Conservation (phyloP, 805 yeast species). For the Yarrowia porcina region DNA sequence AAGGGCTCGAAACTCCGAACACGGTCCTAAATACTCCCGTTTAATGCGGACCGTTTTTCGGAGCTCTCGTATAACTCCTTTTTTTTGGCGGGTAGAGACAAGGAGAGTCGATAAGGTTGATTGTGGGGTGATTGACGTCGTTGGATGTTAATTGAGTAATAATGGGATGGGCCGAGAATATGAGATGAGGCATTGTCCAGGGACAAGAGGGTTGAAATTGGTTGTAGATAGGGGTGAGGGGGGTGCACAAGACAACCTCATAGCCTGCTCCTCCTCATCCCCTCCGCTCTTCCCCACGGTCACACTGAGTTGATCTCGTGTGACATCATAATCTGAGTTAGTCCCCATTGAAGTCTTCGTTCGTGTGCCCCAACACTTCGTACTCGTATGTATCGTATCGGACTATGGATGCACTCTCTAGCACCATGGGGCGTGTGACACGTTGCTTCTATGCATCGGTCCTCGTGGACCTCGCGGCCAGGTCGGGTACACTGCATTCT, state of each 20-base stretch:
- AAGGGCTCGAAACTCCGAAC: neutral
- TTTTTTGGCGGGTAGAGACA: neutral
- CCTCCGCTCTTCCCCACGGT: no score
- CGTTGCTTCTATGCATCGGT: neutral
- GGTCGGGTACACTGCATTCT: neutral
- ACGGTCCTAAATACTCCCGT: no score
- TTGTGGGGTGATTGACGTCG: slow-evolving; percentile 2
- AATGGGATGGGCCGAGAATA: no score
- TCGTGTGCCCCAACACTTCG: neutral
- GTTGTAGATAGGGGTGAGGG: no score
- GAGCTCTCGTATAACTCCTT: neutral
- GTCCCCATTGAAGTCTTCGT: no score
- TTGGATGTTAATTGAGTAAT: neutral
- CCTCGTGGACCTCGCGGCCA: neutral
- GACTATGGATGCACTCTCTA: neutral
- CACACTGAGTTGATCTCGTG: no score
- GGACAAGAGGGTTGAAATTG: no score
- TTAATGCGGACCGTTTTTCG: neutral
- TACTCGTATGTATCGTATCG: neutral
- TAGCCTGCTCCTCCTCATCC: no score
- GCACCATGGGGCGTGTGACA: neutral
- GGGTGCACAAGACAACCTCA: no score
- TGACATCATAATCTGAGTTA: no score
- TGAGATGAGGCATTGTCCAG: no score
- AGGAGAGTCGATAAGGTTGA: neutral